phyloP scores from a whole-genome alignment of 108 stramenopile species.

The Pseudonitzschia pungens region DNA sequence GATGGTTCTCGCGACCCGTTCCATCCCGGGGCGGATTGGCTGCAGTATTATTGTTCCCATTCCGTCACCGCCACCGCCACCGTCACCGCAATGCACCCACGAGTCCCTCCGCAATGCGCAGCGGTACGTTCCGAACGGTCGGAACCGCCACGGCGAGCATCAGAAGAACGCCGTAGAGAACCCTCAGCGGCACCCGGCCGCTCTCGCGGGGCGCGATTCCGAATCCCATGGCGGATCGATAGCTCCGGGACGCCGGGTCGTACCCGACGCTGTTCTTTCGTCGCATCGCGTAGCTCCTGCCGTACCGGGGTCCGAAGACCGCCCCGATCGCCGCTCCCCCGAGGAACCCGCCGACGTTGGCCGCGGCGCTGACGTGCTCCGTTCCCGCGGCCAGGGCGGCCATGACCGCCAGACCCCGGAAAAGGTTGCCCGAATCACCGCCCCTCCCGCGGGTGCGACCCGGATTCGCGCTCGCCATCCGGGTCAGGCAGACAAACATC shows the following conservation, averaged over 20 bases:
- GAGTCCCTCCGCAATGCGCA: conserved; percentile 1
- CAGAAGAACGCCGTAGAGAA: conserved; percentile 43
- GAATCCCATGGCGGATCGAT: conserved; percentile 66
- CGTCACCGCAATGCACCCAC: not conserved
- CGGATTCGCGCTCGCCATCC: conserved; percentile 44
- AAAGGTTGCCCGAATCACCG: conserved; percentile 37
- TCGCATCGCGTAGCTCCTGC: conserved; percentile 49
- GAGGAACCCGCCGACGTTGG: conserved; percentile 74
- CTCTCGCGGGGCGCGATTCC: conserved; percentile 46
- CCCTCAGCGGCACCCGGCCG: conserved; percentile 51
- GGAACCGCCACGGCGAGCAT: conserved; percentile 23
- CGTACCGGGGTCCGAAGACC: conserved; percentile 67
- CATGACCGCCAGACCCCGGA: conserved; percentile 58
- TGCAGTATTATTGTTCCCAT: no score
- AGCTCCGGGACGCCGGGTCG: conserved; percentile 45
- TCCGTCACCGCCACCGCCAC: no score
- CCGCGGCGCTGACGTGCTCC: conserved; percentile 63
- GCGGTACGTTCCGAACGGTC: conserved; percentile 37
- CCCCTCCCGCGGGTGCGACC: conserved; percentile 17
- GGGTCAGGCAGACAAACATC: conserved; percentile 55
- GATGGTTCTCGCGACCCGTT: no score
- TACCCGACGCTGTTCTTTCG: conserved; percentile 52
- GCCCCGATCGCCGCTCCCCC: conserved; percentile 61
- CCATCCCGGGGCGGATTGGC: no score
- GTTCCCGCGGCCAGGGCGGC: conserved; percentile 48